Base-by-base conservation (phyloP, 352 stramenopile genomes). In the Thraustotheca clavata region DNA sequence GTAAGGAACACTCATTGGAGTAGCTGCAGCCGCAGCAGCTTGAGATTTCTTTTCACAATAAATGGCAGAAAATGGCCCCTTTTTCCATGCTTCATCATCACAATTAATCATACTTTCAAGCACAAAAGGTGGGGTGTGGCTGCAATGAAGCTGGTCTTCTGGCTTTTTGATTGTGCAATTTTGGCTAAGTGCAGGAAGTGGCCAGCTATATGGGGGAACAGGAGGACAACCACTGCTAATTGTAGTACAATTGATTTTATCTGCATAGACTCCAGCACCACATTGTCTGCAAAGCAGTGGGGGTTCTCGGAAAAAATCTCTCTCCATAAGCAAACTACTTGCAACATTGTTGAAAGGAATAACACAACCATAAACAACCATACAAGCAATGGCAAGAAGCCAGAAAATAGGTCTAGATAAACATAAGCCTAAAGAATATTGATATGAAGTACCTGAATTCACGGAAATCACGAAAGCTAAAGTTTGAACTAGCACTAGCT, bases 261-360 rank as follows among this genome's bases (percentile, higher is more conserved):
- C 61, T 31, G 27, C 66, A 62, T 94, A 91, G 8, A 75, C 69
- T 9, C 80, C 82, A 20, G 77, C 57, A 34, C 78, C 80, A 48
- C 83, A 93, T 29, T 81, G 71, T 29, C 48, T 59, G 31, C 83
- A 93, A 29, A 54, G 43, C 14, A 48, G 20, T 4, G 83, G 76
- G 0, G 81, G 83, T 26, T 79, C 69, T 43, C 88, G 87, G 71
- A 88, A 91, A 43, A 89, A 96, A 61, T 97, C 87, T 24, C 89
- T 76, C 48, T 98, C 89, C 73, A 97, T 91, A 11, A 98, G 69
- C 35, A 98, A 76, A 57, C 86, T 94, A 63, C 80, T 92, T 1
- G 91, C 89, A 34, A 98, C 86, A 68, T 90, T 97, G 69, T 97
- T 98, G 66, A 97, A 98, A 26, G 92, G 91, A 20, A 98, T 86